Conservation (phyloP, 192 early-diverging fungal species). For the Rhizophagus sp. region DNA sequence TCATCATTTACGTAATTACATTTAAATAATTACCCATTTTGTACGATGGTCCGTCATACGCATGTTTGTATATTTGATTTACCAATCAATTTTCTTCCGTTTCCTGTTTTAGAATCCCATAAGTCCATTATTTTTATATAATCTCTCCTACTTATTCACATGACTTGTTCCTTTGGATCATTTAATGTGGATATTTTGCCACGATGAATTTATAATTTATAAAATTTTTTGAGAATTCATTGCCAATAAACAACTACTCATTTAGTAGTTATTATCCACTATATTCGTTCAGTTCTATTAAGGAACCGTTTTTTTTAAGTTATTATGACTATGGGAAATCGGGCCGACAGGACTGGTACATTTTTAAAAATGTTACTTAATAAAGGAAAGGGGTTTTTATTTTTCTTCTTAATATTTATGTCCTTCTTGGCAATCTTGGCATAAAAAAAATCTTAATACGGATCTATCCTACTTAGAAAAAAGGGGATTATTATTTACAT, state of each 20-base stretch:
- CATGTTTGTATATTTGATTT: no score
- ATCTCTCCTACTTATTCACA: background rate
- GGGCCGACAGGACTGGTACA: background rate
- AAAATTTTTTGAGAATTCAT: background rate
- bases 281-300: background rate
- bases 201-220: background rate
- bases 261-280: background rate
- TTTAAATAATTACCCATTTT: no score
- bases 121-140: background rate
- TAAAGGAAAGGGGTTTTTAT: no score
- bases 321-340: background rate
- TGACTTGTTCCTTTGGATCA: background rate
- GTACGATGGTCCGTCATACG: no score
- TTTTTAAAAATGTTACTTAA: background rate
- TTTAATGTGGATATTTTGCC: background rate
- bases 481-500: no score
- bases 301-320: background rate
- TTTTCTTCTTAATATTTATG: no score
- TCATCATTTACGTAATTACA: no score
- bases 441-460: no score
- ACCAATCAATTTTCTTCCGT: background rate
- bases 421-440: no score
- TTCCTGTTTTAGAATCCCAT: background rate
- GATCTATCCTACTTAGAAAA: no score
- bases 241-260: background rate